Percentiles rank a stretch among this genome's conserved stretches.
Evolutionary conservation across 176 grass and related monocot genomes (phyloP).

Genomic region (Sorghum bicolor): Sorghum_bicolor_NCBIv3 NC_012872.2:69112501-69113000

Average conservation of each 20-base stretch:
- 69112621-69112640: neutral
- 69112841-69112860: neutral
- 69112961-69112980: neutral
- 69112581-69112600: conserved; percentile 31
- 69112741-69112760: neutral
- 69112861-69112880: neutral
- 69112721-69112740: neutral
- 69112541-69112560: neutral
- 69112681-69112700: neutral
- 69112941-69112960: neutral
- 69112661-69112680: neutral
- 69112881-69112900: too few relatives aligned
- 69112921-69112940: neutral
- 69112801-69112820: neutral
- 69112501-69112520: conserved; percentile 16
- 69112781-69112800: neutral
- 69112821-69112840: too few relatives aligned
- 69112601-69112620: conserved; percentile 13
- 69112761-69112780: neutral
- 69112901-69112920: neutral
- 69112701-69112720: neutral
- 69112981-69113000: too few relatives aligned
- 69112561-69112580: neutral
- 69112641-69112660: neutral
- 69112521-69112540: neutral